phyloP scores from a whole-genome alignment of 257 asterid genomes.

The Mentha longifolia region DNA sequence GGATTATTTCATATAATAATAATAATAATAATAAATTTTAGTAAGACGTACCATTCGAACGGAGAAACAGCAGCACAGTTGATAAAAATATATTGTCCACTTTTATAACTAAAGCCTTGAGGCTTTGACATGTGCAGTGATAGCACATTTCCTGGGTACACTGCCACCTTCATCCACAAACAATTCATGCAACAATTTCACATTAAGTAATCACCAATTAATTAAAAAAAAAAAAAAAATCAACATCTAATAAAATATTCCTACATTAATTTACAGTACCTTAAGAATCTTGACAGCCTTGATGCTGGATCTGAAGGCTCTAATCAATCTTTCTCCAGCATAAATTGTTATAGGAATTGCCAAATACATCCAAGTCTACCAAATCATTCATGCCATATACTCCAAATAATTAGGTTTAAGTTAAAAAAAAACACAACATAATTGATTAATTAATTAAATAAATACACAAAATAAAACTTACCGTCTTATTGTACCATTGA shows the following conservation, averaged over 20 bases:
- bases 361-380: conserved; percentile 90
- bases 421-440: too few species aligned
- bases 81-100: conserved; percentile 91
- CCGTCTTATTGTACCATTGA: conserved; percentile 58
- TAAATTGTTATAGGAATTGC: conserved; percentile 64
- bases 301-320: conserved; percentile 77
- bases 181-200: not conserved
- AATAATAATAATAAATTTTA: not conserved
- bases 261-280: conserved; percentile 41
- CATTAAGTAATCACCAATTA: not conserved
- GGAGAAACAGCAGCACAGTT: conserved; percentile 94
- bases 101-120: conserved; percentile 78
- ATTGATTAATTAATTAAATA: too few species aligned
- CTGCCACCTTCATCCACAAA: conserved; percentile 65
- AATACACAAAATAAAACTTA: not conserved
- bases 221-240: not conserved
- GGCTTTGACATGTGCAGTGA: conserved; percentile 92
- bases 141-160: conserved; percentile 83
- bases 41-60: conserved; percentile 72
- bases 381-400: too few species aligned
- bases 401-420: not conserved
- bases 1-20: too few species aligned
- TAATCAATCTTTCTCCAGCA: conserved; percentile 66
- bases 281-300: conserved; percentile 71
- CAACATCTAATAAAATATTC: not conserved